phyloP scores from a whole-genome alignment of 257 asterid species.

The Prunella vulgaris region DNA sequence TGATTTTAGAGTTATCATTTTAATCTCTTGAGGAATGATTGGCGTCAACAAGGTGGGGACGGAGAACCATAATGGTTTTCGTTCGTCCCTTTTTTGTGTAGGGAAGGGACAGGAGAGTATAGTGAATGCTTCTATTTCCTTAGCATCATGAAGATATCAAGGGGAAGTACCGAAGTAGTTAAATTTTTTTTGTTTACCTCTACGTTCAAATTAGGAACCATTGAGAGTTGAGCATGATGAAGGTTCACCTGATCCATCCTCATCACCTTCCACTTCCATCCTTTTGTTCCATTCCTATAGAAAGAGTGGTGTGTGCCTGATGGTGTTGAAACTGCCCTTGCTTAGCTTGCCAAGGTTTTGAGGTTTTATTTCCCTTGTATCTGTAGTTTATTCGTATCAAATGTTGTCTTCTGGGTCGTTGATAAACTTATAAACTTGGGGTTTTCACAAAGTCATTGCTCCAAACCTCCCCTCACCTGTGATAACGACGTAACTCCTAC shows the following conservation, averaged over 20 bases:
- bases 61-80: not conserved
- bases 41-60: not conserved
- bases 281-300: not conserved
- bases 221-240: not conserved
- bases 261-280: not conserved
- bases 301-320: not conserved
- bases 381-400: not conserved
- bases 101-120: not conserved
- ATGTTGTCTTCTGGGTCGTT: not conserved
- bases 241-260: not conserved
- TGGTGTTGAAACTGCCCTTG: not conserved
- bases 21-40: not conserved
- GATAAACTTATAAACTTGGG: not conserved
- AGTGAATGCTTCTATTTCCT: conserved; percentile 5
- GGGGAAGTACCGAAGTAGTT: not conserved
- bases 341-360: not conserved
- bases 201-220: not conserved
- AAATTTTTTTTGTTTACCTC: not conserved
- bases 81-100: not conserved
- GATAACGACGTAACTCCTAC: not conserved
- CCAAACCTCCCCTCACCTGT: not conserved
- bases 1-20: conserved; percentile 6
- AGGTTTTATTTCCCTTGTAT: not conserved
- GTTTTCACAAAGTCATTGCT: not conserved
- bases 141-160: not conserved